Evolutionary conservation across 192 early-diverging fungal genomes (phyloP), one percentile per base, ranked within the genome.

Genomic region (Neocallimastix lanati): DNA sequence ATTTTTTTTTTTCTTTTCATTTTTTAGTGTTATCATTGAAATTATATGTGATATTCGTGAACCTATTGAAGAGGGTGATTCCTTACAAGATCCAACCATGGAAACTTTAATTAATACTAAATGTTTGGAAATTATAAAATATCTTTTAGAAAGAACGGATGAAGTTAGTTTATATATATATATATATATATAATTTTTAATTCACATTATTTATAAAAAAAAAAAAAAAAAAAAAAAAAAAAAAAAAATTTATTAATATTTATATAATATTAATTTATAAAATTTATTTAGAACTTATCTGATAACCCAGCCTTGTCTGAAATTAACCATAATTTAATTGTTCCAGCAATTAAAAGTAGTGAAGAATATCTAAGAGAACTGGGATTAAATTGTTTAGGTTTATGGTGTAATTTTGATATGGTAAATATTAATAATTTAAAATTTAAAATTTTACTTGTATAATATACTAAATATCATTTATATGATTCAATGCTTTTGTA

Each of bases 381-480:
- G 40, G 94, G 93, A 29, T 85, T 96, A 35, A 91, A 95, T 78
- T 96, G 94, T 80, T 86, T 96, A 77, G 93, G 92, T 16, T 87
- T 96, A 29, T 87, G 87, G 78, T 96, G 94, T 81, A 83, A 89
- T 25, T 82, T 94, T 33, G 94, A 96, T 82, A 91, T 91, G 80
- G 89, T 90, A 81, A 38, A n/a, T n/a, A n/a, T n/a, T n/a, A n/a
- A n/a, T n/a, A n/a, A n/a, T n/a, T n/a, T n/a, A n/a, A n/a, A n/a
- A n/a, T n/a, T n/a, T n/a, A n/a, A n/a, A n/a, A n/a, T n/a, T n/a
- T n/a, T n/a, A n/a, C n/a, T n/a, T n/a, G n/a, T n/a, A n/a, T n/a
- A n/a, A n/a, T n/a, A n/a, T n/a, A n/a, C n/a, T n/a, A n/a, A n/a
- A n/a, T n/a, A n/a, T n/a, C n/a, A n/a, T n/a, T n/a, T n/a, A n/a